Percentiles rank a stretch among this genome's conserved stretches.
These are phyloP conservation scores for Aspergillus ellipticus DNA, from an alignment of 495 filamentous ascomycete genomes.

Conservation along the genomic window DNA sequence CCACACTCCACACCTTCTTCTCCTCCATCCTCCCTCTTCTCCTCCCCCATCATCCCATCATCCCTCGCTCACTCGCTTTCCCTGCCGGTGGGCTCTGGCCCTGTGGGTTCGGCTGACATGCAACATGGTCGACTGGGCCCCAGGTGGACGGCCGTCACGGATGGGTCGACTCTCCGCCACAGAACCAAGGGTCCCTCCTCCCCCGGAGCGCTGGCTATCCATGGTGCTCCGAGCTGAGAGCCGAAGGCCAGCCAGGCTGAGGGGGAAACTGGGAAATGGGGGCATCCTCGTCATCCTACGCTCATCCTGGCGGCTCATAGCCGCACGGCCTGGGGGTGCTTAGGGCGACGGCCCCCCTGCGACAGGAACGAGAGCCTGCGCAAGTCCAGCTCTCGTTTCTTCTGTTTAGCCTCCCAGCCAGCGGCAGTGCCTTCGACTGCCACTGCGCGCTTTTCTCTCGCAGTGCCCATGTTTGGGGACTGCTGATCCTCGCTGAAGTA, in stretches of 20 bases:
- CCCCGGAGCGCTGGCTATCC: too few species aligned
- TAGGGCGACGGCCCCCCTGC: not conserved
- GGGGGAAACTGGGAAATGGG: not conserved
- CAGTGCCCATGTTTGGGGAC: conserved; percentile 1
- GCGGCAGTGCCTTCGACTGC: conserved; percentile 1
- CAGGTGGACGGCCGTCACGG: not conserved
- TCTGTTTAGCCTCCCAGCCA: conserved; percentile 4
- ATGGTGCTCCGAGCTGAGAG: too few species aligned
- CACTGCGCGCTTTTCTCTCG: conserved; percentile 4
- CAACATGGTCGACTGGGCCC: too few species aligned
- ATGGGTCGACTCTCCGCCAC: not conserved
- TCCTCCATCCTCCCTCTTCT: not conserved
- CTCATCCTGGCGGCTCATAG: not conserved
- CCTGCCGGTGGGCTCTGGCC: not conserved
- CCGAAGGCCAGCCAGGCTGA: not conserved
- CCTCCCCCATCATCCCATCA: not conserved
- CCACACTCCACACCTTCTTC: not conserved
- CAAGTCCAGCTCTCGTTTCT: conserved; percentile 1
- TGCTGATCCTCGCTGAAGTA: conserved; percentile 17
- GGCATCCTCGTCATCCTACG: not conserved
- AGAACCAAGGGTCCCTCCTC: not conserved
- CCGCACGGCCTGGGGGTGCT: not conserved
- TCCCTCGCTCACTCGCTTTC: not conserved
- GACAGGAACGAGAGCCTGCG: not conserved
- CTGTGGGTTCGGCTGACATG: not conserved